Percentiles rank a stretch among this genome's conserved stretches.
Conservation (phyloP, 2,329 filamentous ascomycete species). For the Diaporthe destruens region DNA sequence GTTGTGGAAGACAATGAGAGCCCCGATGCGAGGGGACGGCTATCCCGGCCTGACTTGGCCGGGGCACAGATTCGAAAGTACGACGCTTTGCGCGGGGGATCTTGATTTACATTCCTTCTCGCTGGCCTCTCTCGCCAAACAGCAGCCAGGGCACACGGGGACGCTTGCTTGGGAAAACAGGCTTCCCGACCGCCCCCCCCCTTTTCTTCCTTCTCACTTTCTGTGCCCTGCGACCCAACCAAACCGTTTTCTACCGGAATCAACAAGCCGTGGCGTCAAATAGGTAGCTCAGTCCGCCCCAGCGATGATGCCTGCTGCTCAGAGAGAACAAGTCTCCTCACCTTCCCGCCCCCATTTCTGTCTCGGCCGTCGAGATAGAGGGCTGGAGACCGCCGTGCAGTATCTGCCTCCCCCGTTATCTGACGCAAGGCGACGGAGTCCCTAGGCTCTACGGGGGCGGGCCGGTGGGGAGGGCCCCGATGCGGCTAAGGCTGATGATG, state of each 20-base stretch:
- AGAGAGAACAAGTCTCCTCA: conserved; percentile 22
- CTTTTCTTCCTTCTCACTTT: neutral
- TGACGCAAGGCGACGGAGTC: conserved; percentile 18
- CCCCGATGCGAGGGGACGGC: conserved; percentile 20
- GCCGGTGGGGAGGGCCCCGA: conserved; percentile 31
- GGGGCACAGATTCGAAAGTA: neutral
- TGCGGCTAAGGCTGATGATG: conserved; percentile 37
- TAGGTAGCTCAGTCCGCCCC: neutral
- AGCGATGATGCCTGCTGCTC: conserved; percentile 28
- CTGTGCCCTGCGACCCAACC: neutral
- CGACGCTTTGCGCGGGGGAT: neutral
- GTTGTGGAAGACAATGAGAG: neutral
- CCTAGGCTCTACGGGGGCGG: neutral
- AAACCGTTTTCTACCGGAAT: neutral
- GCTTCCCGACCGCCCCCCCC: neutral
- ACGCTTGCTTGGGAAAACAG: neutral
- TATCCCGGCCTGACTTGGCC: conserved; percentile 4
- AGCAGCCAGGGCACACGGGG: neutral
- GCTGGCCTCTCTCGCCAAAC: neutral
- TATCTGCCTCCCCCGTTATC: neutral
- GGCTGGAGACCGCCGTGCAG: conserved; percentile 8
- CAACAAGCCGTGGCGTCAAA: neutral
- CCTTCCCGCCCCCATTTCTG: neutral
- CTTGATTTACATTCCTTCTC: neutral
- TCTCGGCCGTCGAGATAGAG: conserved; percentile 10